phyloP scores from a whole-genome alignment of 805 yeast genomes.

The Sungouiozyma intestinalis region DNA sequence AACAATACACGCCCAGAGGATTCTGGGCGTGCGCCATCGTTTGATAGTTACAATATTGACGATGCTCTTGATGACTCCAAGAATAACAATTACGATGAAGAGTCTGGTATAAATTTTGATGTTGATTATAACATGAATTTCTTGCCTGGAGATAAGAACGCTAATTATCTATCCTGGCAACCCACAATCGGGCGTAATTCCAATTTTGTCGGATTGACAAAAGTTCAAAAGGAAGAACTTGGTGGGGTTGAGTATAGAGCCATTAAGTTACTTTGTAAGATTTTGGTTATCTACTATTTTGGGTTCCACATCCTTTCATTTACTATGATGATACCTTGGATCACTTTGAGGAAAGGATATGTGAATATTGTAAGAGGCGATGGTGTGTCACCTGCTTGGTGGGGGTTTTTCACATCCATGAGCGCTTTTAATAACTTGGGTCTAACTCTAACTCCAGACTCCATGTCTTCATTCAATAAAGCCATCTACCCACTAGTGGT shows the following conservation, averaged over 20 bases:
- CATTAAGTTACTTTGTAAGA: conserved; percentile 57
- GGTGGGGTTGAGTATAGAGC: conserved; percentile 98
- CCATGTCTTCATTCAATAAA: conserved; percentile 57
- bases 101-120: conserved; percentile 21
- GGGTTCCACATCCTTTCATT: conserved; percentile 61
- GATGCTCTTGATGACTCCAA: neutral
- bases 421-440: conserved; percentile 85
- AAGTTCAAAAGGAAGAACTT: conserved; percentile 79
- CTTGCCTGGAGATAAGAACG: conserved; percentile 33
- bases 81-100: neutral
- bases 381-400: conserved; percentile 78
- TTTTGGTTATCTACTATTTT: conserved; percentile 56
- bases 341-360: conserved; percentile 34
- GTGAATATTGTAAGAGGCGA: conserved; percentile 34
- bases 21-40: neutral
- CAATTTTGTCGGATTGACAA: conserved; percentile 71
- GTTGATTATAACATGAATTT: conserved; percentile 3
- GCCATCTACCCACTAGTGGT: conserved; percentile 57
- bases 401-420: conserved; percentile 80
- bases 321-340: conserved; percentile 53
- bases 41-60: neutral
- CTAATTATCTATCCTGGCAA: conserved; percentile 74
- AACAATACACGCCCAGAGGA: neutral
- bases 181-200: conserved; percentile 93
- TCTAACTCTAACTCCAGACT: conserved; percentile 66